phyloP scores from a whole-genome alignment of 2,329 filamentous ascomycete species.

The Phyllosticta paracitricarpa region DNA sequence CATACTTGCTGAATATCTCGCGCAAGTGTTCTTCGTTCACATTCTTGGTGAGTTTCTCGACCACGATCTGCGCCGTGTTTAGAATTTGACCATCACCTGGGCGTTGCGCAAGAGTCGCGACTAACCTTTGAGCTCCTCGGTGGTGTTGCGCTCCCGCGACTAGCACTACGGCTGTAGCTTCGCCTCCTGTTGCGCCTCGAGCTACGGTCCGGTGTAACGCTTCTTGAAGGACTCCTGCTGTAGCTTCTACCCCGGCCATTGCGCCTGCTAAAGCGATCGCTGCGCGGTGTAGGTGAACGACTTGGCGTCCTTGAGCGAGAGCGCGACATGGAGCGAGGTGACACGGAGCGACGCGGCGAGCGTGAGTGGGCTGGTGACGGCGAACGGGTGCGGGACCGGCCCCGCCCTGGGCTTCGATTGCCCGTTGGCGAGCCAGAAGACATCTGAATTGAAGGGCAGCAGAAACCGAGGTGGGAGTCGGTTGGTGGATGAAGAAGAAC shows the following conservation, averaged over 20 bases:
- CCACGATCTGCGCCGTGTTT: conserved; percentile 60
- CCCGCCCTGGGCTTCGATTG: conserved; percentile 29
- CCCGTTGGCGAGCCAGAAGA: conserved; percentile 6
- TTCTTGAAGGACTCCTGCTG: conserved; percentile 18
- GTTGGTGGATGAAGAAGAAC: not conserved
- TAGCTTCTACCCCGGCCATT: conserved; percentile 27
- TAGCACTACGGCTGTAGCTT: conserved; percentile 25
- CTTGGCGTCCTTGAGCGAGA: conserved; percentile 23
- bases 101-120: not conserved
- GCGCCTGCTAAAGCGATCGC: conserved; percentile 16
- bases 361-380: conserved; percentile 18
- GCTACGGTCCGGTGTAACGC: conserved; percentile 8
- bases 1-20: conserved; percentile 88
- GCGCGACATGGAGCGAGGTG: conserved; percentile 27
- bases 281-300: conserved; percentile 13
- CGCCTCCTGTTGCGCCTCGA: conserved; percentile 10
- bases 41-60: conserved; percentile 93
- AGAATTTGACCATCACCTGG: not conserved
- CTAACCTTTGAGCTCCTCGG: conserved; percentile 30
- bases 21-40: conserved; percentile 78
- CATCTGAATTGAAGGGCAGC: not conserved
- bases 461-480: not conserved
- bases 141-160: conserved; percentile 22
- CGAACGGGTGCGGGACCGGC: conserved; percentile 27
- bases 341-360: conserved; percentile 27